Conservation (phyloP, 148 eudicot genomes). For the Camellia granthamiana region DNA sequence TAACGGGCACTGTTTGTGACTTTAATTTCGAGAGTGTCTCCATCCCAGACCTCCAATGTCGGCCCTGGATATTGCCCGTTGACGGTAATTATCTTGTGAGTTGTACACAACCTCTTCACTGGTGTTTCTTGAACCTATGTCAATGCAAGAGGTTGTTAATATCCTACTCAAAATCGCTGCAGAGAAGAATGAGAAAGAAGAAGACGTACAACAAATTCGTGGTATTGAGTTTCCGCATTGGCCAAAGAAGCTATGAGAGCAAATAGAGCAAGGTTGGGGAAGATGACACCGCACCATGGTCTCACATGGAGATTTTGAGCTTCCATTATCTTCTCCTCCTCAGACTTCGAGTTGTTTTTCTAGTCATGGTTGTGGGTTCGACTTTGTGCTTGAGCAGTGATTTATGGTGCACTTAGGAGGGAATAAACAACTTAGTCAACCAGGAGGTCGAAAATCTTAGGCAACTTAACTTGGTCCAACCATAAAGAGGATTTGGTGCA, state of each 20-base stretch:
- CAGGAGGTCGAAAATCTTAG: not conserved
- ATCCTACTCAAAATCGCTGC: not conserved
- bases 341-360: not conserved
- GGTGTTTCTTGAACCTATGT: constrained; percentile 56
- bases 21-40: constrained; percentile 64
- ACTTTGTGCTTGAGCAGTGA: not conserved
- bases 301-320: not conserved
- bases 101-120: constrained; percentile 64
- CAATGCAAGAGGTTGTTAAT: not conserved
- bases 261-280: constrained; percentile 28
- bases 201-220: constrained; percentile 58
- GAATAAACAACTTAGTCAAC: not conserved
- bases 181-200: constrained; percentile 5
- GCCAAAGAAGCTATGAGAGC: constrained; percentile 34
- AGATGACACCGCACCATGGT: constrained; percentile 4
- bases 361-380: not conserved
- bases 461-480: constrained; percentile 21
- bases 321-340: constrained; percentile 31
- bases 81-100: constrained; percentile 55
- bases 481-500: constrained; percentile 42
- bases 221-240: constrained; percentile 51
- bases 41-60: constrained; percentile 55
- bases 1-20: constrained; percentile 62
- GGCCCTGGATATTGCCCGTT: constrained; percentile 92
- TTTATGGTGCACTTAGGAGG: constrained; percentile 5